These are phyloP conservation scores for Candida sojae DNA, from an alignment of 1,139 yeast species.

Conservation along the genomic window DNA sequence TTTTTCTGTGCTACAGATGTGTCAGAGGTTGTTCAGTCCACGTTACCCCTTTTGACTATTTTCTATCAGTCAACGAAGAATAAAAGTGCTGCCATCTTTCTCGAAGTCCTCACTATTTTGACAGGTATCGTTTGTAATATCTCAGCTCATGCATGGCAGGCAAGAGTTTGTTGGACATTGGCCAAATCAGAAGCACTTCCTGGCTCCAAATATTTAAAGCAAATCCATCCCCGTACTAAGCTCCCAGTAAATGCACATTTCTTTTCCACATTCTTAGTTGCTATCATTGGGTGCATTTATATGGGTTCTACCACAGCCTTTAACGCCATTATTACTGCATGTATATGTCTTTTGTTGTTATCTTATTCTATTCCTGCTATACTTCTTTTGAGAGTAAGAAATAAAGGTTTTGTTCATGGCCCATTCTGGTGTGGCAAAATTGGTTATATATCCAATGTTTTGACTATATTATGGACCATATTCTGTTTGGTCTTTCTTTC, in stretches of 20 bases:
- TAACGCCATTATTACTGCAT: constrained; percentile 45
- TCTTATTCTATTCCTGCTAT: constrained; percentile 39
- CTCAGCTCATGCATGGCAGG: constrained; percentile 74
- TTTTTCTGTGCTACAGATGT: constrained; percentile 36
- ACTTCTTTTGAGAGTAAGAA: constrained; percentile 55
- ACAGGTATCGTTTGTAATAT: constrained; percentile 41
- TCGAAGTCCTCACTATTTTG: constrained; percentile 30
- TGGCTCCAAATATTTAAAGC: constrained; percentile 36
- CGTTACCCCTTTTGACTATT: constrained; percentile 41
- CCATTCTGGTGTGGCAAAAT: constrained; percentile 59
- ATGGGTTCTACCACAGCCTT: constrained; percentile 41
- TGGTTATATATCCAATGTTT: constrained; percentile 34
- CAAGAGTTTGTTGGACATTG: constrained; percentile 64
- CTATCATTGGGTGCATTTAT: constrained; percentile 40
- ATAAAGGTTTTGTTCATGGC: constrained; percentile 55
- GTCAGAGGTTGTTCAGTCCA: constrained; percentile 25
- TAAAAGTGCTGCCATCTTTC: constrained; percentile 35
- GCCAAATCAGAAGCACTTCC: constrained; percentile 40
- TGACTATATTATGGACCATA: constrained; percentile 37
- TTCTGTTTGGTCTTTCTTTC: constrained; percentile 43
- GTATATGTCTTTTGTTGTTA: constrained; percentile 41
- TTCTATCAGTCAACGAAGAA: constrained; percentile 33
- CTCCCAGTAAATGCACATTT: constrained; percentile 45
- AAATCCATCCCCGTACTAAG: constrained; percentile 38
- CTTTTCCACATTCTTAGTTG: constrained; percentile 37